phyloP scores from a whole-genome alignment of 306 rosid genomes.

The Glycine soja region DNA sequence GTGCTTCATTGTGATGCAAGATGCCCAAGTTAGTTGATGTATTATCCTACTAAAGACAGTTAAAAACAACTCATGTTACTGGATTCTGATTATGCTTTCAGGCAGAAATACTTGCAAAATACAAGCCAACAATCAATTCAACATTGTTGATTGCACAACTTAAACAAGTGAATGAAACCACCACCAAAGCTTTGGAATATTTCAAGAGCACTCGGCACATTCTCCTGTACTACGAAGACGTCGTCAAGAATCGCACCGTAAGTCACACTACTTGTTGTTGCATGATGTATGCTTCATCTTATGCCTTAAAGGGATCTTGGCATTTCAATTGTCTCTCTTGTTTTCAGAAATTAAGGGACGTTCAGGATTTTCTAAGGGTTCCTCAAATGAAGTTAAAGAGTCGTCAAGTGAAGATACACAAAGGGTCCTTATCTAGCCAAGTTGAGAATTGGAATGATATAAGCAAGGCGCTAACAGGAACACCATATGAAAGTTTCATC shows the following conservation, averaged over 20 bases:
- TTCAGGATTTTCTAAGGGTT: slow-evolving; percentile 86
- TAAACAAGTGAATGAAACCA: slow-evolving; percentile 75
- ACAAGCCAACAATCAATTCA: slow-evolving; percentile 86
- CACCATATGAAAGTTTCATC: slow-evolving; percentile 69
- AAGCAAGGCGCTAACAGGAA: slow-evolving; percentile 66
- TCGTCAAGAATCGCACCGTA: slow-evolving; percentile 84
- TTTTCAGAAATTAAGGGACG: slow-evolving; percentile 77
- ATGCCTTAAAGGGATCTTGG: background rate
- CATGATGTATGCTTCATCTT: background rate
- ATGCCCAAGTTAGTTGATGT: slow-evolving; percentile 24
- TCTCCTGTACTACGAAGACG: slow-evolving; percentile 82
- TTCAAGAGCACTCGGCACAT: slow-evolving; percentile 90
- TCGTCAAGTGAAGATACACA: slow-evolving; percentile 96
- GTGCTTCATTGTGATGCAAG: background rate
- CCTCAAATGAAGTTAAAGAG: slow-evolving; percentile 72
- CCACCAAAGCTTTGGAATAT: slow-evolving; percentile 82
- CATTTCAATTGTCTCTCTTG: slow-evolving; percentile 11
- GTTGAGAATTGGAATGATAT: slow-evolving; percentile 76
- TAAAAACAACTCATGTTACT: slow-evolving; percentile 13
- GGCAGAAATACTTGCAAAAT: slow-evolving; percentile 91
- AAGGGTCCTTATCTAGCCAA: slow-evolving; percentile 71
- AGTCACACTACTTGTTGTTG: slow-evolving; percentile 34
- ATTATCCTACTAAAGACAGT: slow-evolving; percentile 12
- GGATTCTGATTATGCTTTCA: slow-evolving; percentile 56
- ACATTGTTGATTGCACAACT: slow-evolving; percentile 66